These are phyloP conservation scores for Oxyria digyna DNA, from an alignment of 148 eudicot genomes.

Conservation along the genomic window DNA sequence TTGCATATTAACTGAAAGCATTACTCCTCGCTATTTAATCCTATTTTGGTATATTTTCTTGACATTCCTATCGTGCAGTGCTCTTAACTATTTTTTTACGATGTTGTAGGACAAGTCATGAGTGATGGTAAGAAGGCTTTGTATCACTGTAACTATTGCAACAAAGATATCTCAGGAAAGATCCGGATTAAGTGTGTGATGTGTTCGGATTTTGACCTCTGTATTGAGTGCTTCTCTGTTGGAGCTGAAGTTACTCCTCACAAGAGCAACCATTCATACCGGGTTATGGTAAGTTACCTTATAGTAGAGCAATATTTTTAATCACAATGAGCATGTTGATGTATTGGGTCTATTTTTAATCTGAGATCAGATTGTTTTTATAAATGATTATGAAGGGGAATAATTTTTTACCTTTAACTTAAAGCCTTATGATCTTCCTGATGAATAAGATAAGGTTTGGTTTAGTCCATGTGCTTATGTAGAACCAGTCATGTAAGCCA, in stretches of 20 bases:
- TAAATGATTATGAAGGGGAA: not conserved
- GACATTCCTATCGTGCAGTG: not conserved
- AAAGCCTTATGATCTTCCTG: not conserved
- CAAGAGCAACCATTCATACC: conserved; percentile 74
- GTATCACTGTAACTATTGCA: conserved; percentile 95
- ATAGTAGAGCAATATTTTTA: not conserved
- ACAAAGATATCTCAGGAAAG: conserved; percentile 83
- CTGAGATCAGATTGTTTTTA: not conserved
- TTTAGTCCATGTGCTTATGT: not conserved
- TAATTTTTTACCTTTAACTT: not conserved
- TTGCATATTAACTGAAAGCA: not conserved
- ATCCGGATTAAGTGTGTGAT: conserved; percentile 74
- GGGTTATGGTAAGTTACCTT: conserved; percentile 69
- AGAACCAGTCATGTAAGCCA: not conserved
- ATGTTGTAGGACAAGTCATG: conserved; percentile 48
- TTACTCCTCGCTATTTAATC: not conserved
- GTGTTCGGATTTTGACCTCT: conserved; percentile 92
- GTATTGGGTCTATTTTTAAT: not conserved
- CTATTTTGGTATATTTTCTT: conserved; percentile 3
- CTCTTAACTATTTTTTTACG: conserved; percentile 1
- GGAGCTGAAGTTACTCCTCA: conserved; percentile 92
- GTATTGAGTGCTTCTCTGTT: conserved; percentile 91
- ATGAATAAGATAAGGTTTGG: not conserved
- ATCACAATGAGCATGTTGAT: not conserved
- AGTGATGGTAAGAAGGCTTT: conserved; percentile 75